Percentiles rank a stretch among this genome's conserved stretches.
Conservation (phyloP, 2,329 filamentous ascomycete species). For the Claviceps maximensis region DNA sequence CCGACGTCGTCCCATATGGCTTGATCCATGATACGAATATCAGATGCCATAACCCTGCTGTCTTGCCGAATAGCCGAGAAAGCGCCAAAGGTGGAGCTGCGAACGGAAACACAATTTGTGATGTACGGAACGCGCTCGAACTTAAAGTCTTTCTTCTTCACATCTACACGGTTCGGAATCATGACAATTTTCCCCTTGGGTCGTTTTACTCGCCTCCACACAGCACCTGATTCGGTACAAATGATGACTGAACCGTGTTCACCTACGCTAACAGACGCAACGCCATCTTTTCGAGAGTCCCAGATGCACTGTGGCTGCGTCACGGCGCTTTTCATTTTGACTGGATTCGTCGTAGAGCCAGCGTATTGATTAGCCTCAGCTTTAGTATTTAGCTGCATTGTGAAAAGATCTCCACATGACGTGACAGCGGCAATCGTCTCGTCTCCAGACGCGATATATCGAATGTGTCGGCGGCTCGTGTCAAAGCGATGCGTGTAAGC, state of each 20-base stretch:
- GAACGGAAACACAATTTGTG: conserved; percentile 69
- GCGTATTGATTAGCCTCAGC: conserved; percentile 44
- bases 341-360: conserved; percentile 80
- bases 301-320: conserved; percentile 72
- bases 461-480: conserved; percentile 56
- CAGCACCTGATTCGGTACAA: conserved; percentile 80
- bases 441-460: conserved; percentile 68
- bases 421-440: conserved; percentile 87
- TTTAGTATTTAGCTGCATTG: conserved; percentile 60
- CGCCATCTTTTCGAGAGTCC: conserved; percentile 78
- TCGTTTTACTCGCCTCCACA: conserved; percentile 80
- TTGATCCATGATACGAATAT: conserved; percentile 52
- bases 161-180: conserved; percentile 32
- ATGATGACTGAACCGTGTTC: conserved; percentile 93
- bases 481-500: conserved; percentile 36
- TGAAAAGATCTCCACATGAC: conserved; percentile 75
- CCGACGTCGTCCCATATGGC: conserved; percentile 62
- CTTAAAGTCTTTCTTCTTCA: conserved; percentile 79
- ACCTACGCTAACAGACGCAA: conserved; percentile 73
- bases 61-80: conserved; percentile 82
- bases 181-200: conserved; percentile 61
- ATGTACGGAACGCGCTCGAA: conserved; percentile 84
- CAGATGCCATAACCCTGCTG: conserved; percentile 62
- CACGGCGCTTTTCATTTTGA: conserved; percentile 74
- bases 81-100: conserved; percentile 79